Conservation (phyloP, 768 basidiomycete genomes). For the Boletus rufocinnamomeus region DNA sequence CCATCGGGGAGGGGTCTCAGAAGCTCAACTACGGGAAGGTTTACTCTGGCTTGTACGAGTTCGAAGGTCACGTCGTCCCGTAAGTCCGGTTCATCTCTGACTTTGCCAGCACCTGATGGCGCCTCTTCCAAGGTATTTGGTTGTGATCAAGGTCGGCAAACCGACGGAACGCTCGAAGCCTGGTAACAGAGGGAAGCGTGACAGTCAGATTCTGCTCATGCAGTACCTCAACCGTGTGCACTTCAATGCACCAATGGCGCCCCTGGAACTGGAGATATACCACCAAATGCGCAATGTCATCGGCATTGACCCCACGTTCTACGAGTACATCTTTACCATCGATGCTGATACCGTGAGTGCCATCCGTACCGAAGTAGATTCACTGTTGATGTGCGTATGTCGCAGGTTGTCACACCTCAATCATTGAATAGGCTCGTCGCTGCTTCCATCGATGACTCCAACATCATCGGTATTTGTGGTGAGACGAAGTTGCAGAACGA, state of each 20-base stretch:
- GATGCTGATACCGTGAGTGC: constrained; percentile 64
- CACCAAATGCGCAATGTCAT: constrained; percentile 77
- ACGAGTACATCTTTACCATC: constrained; percentile 73
- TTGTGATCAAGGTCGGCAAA: constrained; percentile 67
- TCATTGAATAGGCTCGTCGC: constrained; percentile 73
- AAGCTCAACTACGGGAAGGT: constrained; percentile 72
- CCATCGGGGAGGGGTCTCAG: constrained; percentile 65
- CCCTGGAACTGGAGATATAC: constrained; percentile 68
- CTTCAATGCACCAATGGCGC: constrained; percentile 66
- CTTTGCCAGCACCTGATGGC: background rate
- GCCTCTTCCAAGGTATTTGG: constrained; percentile 48
- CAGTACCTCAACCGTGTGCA: constrained; percentile 70
- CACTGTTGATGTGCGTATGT: constrained; percentile 16
- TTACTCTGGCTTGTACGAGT: constrained; percentile 71
- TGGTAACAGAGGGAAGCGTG: constrained; percentile 69
- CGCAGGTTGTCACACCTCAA: constrained; percentile 59
- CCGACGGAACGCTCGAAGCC: constrained; percentile 65
- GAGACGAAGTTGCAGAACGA: constrained; percentile 71
- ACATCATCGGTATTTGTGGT: constrained; percentile 68
- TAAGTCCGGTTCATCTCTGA: constrained; percentile 31
- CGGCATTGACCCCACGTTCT: constrained; percentile 74
- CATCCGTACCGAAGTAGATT: background rate
- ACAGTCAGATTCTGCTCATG: constrained; percentile 66
- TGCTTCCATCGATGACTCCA: constrained; percentile 56
- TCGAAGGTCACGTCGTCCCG: constrained; percentile 70